Conservation (phyloP, 495 filamentous ascomycete genomes). For the Xylaria sp. region DNA sequence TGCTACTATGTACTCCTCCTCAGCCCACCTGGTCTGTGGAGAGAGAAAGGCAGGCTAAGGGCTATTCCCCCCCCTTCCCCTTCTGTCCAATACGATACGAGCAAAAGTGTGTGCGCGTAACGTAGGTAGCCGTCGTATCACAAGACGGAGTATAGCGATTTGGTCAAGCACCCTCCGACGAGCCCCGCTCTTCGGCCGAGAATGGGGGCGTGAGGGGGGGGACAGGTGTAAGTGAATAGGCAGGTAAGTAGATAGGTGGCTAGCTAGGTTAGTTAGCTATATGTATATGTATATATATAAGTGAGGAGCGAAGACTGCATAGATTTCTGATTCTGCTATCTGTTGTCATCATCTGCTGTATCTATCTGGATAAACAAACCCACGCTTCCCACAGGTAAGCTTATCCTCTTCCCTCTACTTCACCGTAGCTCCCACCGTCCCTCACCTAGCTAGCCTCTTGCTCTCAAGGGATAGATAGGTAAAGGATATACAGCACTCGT, state of each 20-base stretch:
- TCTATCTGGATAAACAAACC: background rate
- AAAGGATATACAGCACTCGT: background rate
- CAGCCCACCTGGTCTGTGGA: slow-evolving; percentile 6
- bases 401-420: background rate
- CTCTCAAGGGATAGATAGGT: background rate
- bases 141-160: slow-evolving; percentile 3
- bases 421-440: background rate
- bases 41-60: background rate
- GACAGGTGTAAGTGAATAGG: background rate
- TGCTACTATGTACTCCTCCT: background rate
- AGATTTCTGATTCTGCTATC: background rate
- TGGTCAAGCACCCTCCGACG: background rate
- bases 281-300: slow-evolving; percentile 24
- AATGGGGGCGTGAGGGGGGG: background rate
- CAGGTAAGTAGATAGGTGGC: background rate
- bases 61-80: background rate
- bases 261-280: no score
- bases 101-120: no score
- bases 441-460: background rate
- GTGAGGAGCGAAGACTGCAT: slow-evolving; percentile 21
- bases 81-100: slow-evolving; percentile 4
- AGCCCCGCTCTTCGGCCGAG: slow-evolving; percentile 11
- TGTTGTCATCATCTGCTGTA: background rate
- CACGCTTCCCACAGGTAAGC: slow-evolving; percentile 10
- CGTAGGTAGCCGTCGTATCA: slow-evolving; percentile 17